Base-by-base conservation (phyloP, 306 rosid genomes). In the Castanospermum australe region DNA sequence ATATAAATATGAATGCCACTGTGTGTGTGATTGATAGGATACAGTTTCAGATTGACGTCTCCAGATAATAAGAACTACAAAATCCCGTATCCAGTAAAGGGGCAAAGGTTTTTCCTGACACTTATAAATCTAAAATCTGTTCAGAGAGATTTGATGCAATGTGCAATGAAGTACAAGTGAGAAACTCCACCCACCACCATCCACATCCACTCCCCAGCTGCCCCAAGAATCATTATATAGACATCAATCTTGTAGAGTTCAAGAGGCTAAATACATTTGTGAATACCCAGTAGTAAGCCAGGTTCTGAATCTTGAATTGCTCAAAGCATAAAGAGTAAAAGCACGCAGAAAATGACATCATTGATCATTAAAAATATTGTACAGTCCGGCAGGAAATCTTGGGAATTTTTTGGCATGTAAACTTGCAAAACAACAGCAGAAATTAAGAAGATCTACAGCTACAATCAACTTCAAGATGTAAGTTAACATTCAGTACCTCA, bases 401-500 rank as follows among this genome's bases (percentile, higher is more conserved):
- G 81, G 69, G 63, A 56, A 73, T 11, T 36, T 2, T 24, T 38
- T 60, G 18, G 47, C 71, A 57, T 36, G 63, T 24, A 24, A 72
- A 38, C 70, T 52, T 32, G 35, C 56, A 72, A 68, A 52, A 78
- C 18, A 66, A 22, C 64, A 35, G 50, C n/a, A 11, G 33, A 79
- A 10, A 63, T 20, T 66, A 63, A 63, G 39, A 67, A 70, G 28
- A 69, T 76, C 56, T 52, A 36, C 36, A 2, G 42, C 62, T 50
- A 47, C 32, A 28, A 67, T 67, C 82, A 85, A 82, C 67, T 67
- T 68, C 12, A 69, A 69, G 82, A 68, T 60, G 71, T 73, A 80
- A 63, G 82, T 76, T 80, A 68, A 67, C 28, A 80, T 15, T 55
- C 6, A 28, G 59, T 91, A 95, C 99, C 98, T 93, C 89, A 82